Conservation (phyloP, 768 basidiomycete species). For the Tulasnella sp. region DNA sequence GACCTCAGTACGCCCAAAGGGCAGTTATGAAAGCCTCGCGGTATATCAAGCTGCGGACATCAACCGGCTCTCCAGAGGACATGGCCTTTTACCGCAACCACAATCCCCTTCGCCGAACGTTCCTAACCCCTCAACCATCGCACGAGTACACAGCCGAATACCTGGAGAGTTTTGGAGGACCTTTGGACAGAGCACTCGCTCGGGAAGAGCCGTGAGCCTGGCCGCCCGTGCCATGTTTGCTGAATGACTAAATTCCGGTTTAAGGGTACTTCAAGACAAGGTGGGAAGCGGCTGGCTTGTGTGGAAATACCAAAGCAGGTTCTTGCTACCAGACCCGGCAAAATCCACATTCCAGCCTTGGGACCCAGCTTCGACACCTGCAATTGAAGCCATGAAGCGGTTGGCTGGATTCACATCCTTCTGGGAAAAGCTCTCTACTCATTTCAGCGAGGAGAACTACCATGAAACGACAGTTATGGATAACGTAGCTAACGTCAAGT, state of each 20-base stretch:
- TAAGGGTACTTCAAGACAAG: conserved; percentile 54
- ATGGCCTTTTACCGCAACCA: conserved; percentile 57
- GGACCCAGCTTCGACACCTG: conserved; percentile 51
- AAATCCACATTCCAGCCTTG: conserved; percentile 57
- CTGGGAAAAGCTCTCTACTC: conserved; percentile 64
- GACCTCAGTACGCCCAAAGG: conserved; percentile 59
- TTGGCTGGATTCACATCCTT: conserved; percentile 48
- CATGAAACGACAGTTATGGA: conserved; percentile 61
- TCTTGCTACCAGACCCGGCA: conserved; percentile 45
- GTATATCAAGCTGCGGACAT: conserved; percentile 76
- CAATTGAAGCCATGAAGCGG: conserved; percentile 49
- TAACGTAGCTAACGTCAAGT: conserved; percentile 68
- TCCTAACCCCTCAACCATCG: conserved; percentile 48
- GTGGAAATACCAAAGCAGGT: conserved; percentile 49
- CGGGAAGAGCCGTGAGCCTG: conserved; percentile 46
- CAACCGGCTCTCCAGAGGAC: conserved; percentile 52
- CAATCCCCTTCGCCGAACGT: conserved; percentile 60
- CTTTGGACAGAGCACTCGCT: conserved; percentile 41
- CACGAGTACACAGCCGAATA: conserved; percentile 53
- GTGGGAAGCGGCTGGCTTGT: conserved; percentile 65
- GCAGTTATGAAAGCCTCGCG: conserved; percentile 73
- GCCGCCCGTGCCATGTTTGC: neutral
- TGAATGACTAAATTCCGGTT: conserved; percentile 7
- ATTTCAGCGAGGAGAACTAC: conserved; percentile 75
- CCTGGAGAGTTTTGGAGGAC: conserved; percentile 52